Base-by-base conservation (phyloP, 768 basidiomycete genomes). In the Xerocomellus amylosporus region DNA sequence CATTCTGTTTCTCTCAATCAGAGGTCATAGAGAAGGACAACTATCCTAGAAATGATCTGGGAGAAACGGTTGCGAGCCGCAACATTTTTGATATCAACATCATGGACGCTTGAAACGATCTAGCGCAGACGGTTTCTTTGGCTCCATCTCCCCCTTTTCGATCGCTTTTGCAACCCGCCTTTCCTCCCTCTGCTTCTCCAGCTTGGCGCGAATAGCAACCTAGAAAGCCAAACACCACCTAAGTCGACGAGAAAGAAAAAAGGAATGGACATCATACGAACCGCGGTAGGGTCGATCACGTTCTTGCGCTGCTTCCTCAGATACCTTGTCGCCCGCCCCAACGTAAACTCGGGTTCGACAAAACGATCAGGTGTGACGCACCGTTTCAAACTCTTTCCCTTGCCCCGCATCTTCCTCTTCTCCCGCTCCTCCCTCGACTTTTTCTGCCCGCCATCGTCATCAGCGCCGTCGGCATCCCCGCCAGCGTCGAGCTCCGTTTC, bases 301-400 rank as follows among this genome's bases (percentile, higher is more conserved):
- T 98, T 97, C 77, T 95, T 93, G 68, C 92, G 84, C 71, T 96
- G 90, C 76, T 94, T 97, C 64, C 90, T 80, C 58, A 97, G 70
- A 69, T 84, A 89, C 43, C 81, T 83, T 47, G 26, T 47, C 26
- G 26, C 8, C 19, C 36, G 14, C 31, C 15, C 12, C n/a, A 22
- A 33, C n/a, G 30, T 38, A 10, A 64, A 4, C 22, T 6, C 36
- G 8, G n/a, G n/a, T 5, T 22, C 5, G 17, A 1, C 2, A 31
- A n/a, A 10, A 20, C 8, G 9, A 47, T 8, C 14, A 12, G 0
- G 7, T 2, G 17, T 4, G 28, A 64, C 66, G 64, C 63, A 85
- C 76, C 93, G 77, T 71, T 93, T 96, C 66, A 94, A 66, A 68
- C 84, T 88, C 78, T 92, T 93, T 24, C 83, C 84, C 68, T 87